Evolutionary conservation across 768 basidiomycete species (phyloP).

Genomic region (Clitopilus hobsonii): DNA sequence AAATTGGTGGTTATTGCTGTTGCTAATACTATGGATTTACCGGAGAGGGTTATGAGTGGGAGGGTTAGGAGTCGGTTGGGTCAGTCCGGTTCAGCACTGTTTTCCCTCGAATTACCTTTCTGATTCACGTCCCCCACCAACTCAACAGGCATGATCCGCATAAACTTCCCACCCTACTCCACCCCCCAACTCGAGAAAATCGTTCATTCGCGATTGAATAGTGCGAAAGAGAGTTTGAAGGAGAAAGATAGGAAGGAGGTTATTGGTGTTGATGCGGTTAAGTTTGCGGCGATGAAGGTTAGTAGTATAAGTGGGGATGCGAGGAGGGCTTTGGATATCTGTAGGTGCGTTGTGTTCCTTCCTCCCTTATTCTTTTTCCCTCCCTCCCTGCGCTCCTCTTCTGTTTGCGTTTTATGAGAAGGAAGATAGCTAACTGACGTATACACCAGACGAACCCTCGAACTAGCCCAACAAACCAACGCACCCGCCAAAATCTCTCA

Average conservation of each 20-base stretch:
- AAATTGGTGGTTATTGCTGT: conserved; percentile 94
- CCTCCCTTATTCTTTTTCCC: too few relatives aligned
- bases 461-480: conserved; percentile 54
- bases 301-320: conserved; percentile 89
- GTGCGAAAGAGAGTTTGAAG: conserved; percentile 47
- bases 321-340: conserved; percentile 87
- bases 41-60: conserved; percentile 89
- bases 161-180: conserved; percentile 89
- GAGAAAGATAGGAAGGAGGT: conserved; percentile 45
- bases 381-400: too few relatives aligned
- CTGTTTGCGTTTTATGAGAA: too few relatives aligned
- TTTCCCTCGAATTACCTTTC: too few relatives aligned
- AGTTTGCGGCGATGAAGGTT: conserved; percentile 72
- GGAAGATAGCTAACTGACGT: too few relatives aligned
- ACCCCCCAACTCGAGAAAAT: conserved; percentile 78
- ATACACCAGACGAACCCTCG: conserved; percentile 67
- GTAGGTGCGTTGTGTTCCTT: conserved; percentile 49
- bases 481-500: conserved; percentile 62
- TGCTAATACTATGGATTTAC: conserved; percentile 97
- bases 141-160: conserved; percentile 76
- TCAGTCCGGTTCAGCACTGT: too few relatives aligned
- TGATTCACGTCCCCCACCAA: too few relatives aligned
- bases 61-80: conserved; percentile 91
- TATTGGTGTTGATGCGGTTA: conserved; percentile 68
- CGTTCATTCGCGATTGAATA: conserved; percentile 73